Base-by-base conservation (phyloP, 768 basidiomycete genomes). In the button mushroom (Agaricus bisporus) region DNA sequence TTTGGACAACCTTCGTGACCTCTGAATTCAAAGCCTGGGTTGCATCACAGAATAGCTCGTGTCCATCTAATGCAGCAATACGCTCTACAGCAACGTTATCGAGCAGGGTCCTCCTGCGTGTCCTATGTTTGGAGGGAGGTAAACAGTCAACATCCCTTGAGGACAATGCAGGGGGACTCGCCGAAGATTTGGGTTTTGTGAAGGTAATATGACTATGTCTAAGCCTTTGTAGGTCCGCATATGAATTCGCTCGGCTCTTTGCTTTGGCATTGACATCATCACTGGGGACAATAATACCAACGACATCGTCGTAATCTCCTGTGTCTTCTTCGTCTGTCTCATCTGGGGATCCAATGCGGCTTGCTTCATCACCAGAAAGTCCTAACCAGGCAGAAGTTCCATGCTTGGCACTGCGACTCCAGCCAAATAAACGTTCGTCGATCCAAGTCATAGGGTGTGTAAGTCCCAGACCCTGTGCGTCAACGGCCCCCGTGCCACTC, bases 401-500 rank as follows among this genome's bases (percentile, higher is more conserved):
- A 45, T 80, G 82, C 46, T 70, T 73, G 1, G 88, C 79, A 59
- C 86, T 90, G 49, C 81, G 77, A 66, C 83, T 85, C 93, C 91
- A 95, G 41, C 93, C 94, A 64, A 95, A 97, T 22, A 97, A 77
- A 7, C 90, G 84, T 68, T 95, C 94, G 66, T 97, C 93, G 14
- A 95, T 78, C 92, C 92, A 95, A 12, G 87, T 85, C 88, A 95
- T 93, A 0, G 93, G 93, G 68, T 97, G 92, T 12, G 83, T 88
- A 32, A 95, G 76, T 26, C 91, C 79, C 48, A 86, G 81, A 41
- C 88, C 89, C 70, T 91, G 89, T 0, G 86, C 87, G 65, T 90
- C 89, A n/a, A 90, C 84, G 32, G 86, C 88, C 22, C 88, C 88
- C 39, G 80, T 85, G 32, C 84, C 81, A 60, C 85, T 88, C 70